phyloP scores from a whole-genome alignment of 2,329 filamentous ascomycete species.

The Paracorniculantispora psalliotae region DNA sequence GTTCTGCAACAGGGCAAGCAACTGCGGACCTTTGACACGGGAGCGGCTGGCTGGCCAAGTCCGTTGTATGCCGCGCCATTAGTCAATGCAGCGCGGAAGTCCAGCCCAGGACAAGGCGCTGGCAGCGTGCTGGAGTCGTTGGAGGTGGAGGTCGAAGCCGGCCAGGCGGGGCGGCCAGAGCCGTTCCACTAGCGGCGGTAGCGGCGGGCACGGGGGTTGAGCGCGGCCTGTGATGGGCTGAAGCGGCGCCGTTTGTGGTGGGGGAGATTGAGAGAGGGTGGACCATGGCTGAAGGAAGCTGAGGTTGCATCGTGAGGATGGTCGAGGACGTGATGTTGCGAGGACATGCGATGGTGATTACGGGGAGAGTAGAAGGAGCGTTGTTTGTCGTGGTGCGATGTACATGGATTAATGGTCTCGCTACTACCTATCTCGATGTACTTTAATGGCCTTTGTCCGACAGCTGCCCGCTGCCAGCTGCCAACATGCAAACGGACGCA shows the following conservation, averaged over 20 bases:
- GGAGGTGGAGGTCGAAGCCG: constrained; percentile 11
- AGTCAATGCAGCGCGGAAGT: constrained; percentile 6
- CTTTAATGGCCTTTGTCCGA: background rate
- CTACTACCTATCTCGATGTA: too few relatives aligned
- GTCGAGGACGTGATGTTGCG: background rate
- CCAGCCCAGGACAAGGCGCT: constrained; percentile 4
- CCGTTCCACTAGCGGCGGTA: constrained; percentile 28
- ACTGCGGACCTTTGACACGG: background rate
- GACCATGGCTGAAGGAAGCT: constrained; percentile 9
- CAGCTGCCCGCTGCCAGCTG: background rate
- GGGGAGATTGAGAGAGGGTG: constrained; percentile 5
- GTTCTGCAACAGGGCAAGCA: background rate
- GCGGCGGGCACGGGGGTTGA: constrained; percentile 27
- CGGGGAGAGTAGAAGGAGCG: background rate
- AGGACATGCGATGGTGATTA: background rate
- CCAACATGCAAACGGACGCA: background rate
- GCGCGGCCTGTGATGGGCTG: constrained; percentile 28
- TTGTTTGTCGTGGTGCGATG: too few relatives aligned
- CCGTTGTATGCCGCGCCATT: constrained; percentile 4
- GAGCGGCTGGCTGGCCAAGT: constrained; percentile 7
- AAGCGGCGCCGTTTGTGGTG: constrained; percentile 11
- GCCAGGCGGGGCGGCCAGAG: constrained; percentile 15
- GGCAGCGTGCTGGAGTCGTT: constrained; percentile 11
- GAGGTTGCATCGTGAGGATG: background rate
- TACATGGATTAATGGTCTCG: too few relatives aligned